phyloP scores from a whole-genome alignment of 768 basidiomycete genomes.

The Pleurotus ostreatus region DNA sequence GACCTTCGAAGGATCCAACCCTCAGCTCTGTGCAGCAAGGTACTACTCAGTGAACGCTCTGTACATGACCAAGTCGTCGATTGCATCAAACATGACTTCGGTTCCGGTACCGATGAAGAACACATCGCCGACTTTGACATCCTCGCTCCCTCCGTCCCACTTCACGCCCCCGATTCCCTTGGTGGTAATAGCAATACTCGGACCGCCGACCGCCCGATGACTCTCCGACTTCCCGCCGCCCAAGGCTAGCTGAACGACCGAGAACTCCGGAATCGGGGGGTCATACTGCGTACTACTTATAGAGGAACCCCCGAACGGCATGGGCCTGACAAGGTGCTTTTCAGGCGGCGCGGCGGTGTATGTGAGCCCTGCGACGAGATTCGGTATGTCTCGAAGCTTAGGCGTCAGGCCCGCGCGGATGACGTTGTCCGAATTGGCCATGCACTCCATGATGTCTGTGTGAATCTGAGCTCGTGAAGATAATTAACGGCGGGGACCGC shows the following conservation, averaged over 20 bases:
- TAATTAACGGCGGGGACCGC: slow-evolving; percentile 15
- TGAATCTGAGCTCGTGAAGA: not conserved
- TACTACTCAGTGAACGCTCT: slow-evolving; percentile 68
- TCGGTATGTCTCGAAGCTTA: slow-evolving; percentile 90
- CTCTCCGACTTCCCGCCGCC: slow-evolving; percentile 37
- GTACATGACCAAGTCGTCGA: slow-evolving; percentile 47
- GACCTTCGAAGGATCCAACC: too few relatives aligned
- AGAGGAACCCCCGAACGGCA: slow-evolving; percentile 34
- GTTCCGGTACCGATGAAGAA: slow-evolving; percentile 78
- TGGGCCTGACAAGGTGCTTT: slow-evolving; percentile 68
- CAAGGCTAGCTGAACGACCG: slow-evolving; percentile 67
- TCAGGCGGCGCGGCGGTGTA: slow-evolving; percentile 69
- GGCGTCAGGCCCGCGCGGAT: slow-evolving; percentile 98
- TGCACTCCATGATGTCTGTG: slow-evolving; percentile 95
- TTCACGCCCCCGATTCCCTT: slow-evolving; percentile 55
- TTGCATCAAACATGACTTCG: slow-evolving; percentile 45
- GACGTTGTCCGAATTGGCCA: slow-evolving; percentile 99
- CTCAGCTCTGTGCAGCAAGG: too few relatives aligned
- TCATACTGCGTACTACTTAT: slow-evolving; percentile 58
- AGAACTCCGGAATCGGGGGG: slow-evolving; percentile 92
- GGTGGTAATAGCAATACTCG: slow-evolving; percentile 80
- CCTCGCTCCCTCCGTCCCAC: slow-evolving; percentile 37
- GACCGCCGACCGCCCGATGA: slow-evolving; percentile 71
- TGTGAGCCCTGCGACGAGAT: slow-evolving; percentile 83
- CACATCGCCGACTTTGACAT: slow-evolving; percentile 63